Conservation (phyloP, 2,329 filamentous ascomycete species). For the Hypoxylon sp. region DNA sequence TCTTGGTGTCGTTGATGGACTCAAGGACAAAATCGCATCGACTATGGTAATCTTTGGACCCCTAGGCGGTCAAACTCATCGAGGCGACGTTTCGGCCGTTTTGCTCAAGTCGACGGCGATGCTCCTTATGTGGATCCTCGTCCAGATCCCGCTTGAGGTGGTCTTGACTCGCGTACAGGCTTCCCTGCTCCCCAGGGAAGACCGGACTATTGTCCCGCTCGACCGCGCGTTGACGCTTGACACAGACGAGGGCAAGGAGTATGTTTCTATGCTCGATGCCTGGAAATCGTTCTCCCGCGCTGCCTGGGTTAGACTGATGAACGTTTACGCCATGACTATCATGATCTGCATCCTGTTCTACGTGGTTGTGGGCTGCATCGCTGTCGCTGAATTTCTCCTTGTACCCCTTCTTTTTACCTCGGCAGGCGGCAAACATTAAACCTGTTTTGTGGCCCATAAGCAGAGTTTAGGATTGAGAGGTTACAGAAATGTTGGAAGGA, state of each 20-base stretch:
- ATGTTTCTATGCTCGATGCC: conserved; percentile 77
- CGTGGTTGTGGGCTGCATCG: neutral
- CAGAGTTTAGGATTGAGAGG: neutral
- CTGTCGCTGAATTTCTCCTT: neutral
- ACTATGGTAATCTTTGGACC: conserved; percentile 52
- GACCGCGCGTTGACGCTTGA: conserved; percentile 84
- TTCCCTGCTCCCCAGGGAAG: conserved; percentile 82
- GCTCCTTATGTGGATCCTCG: conserved; percentile 63
- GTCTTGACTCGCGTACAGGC: conserved; percentile 85
- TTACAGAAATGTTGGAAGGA: neutral
- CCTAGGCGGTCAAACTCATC: conserved; percentile 48
- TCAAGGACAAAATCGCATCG: conserved; percentile 56
- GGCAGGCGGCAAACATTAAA: neutral
- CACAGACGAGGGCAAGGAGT: conserved; percentile 73
- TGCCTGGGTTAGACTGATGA: conserved; percentile 77
- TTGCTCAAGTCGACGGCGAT: conserved; percentile 49
- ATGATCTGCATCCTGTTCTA: neutral
- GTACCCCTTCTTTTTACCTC: neutral
- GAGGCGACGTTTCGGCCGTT: conserved; percentile 35
- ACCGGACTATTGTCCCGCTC: conserved; percentile 86
- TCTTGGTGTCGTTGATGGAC: conserved; percentile 67
- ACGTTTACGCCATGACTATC: conserved; percentile 75
- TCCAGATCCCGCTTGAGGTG: conserved; percentile 79
- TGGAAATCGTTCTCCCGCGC: conserved; percentile 80
- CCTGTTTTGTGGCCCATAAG: neutral